Base-by-base conservation (phyloP, 768 basidiomycete genomes). In the Suillus americanus region DNA sequence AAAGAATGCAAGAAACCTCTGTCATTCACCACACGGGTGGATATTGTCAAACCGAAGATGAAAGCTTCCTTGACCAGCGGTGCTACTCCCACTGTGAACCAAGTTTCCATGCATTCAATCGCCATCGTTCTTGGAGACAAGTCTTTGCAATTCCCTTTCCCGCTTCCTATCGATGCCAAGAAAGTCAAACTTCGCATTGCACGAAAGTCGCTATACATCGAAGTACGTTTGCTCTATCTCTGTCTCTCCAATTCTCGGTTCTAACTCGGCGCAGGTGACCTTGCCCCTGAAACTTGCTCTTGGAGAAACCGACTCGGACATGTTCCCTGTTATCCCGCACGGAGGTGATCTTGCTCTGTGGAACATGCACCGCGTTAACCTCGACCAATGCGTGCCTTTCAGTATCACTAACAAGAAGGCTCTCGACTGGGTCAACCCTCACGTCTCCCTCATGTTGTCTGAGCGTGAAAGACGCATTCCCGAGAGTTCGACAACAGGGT, bases 131-230 rank as follows among this genome's bases (percentile, higher is more conserved):
- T 75, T 3, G 68, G 60, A 35, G 64, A 64, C 2, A 70, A 74
- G 60, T 40, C 62, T 5, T 68, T 79, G 56, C 60, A 62, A 38
- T 64, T 85, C 10, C 8, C 53, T 0, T 85, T 79, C 50, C 85
- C 84, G 0, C 80, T 83, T 53, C 83, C 83, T 9, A 72, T 87
- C 12, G 69, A 79, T 38, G 75, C 76, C 4, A 64, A 67, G 25
- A 73, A 75, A 18, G 61, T 70, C 3, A 84, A 77, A 66, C 68
- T 81, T 10, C 79, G 84, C 5, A 67, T 87, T 38, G 86, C 87
- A 12, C 79, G 86, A 48, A 86, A 83, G 66, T 87, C 86, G 2
- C 77, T 71, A 28, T 88, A 84, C 64, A 73, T 87, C 8, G 79
- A 76, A 70, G 77, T 77, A 28, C 3, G 72, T 65, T 16, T 5